phyloP scores from a whole-genome alignment of 1,139 yeast species.

The Pneumocystis oryctolagi region DNA sequence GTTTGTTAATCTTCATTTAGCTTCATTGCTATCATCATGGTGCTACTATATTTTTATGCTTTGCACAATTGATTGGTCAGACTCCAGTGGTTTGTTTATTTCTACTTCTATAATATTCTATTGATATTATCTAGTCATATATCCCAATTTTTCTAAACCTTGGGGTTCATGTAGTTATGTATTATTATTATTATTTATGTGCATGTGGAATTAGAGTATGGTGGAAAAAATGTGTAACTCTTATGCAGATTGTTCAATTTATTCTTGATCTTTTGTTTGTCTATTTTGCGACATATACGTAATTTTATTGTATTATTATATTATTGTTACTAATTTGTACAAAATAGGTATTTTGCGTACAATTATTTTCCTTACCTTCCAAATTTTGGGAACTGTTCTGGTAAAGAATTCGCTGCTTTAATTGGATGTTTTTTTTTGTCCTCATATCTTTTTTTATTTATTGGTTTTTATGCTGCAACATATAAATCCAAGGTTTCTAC shows the following conservation, averaged over 20 bases:
- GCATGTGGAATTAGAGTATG: slow-evolving; percentile 92
- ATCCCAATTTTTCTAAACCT: slow-evolving; percentile 81
- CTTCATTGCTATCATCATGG: slow-evolving; percentile 97
- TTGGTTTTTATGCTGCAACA: slow-evolving; percentile 25
- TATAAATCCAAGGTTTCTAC: neutral
- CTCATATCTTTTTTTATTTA: slow-evolving; percentile 77
- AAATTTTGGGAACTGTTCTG: slow-evolving; percentile 75
- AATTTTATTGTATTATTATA: neutral
- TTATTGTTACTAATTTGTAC: slow-evolving; percentile 39
- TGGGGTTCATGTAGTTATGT: slow-evolving; percentile 92
- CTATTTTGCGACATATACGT: slow-evolving; percentile 68
- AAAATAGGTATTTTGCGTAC: slow-evolving; percentile 24
- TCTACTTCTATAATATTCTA: neutral
- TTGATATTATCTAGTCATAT: slow-evolving; percentile 49
- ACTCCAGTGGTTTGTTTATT: slow-evolving; percentile 41
- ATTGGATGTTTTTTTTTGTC: slow-evolving; percentile 82
- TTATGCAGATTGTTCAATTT: slow-evolving; percentile 90
- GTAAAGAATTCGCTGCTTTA: slow-evolving; percentile 83
- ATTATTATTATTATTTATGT: slow-evolving; percentile 90
- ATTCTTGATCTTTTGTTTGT: slow-evolving; percentile 78
- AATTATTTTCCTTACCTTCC: slow-evolving; percentile 45
- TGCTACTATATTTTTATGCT: slow-evolving; percentile 90
- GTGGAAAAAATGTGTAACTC: slow-evolving; percentile 99
- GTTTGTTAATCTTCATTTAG: slow-evolving; percentile 32
- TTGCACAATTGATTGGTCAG: slow-evolving; percentile 78